phyloP scores from a whole-genome alignment of 192 early-diverging fungal species.

The Kappamyces sp. region DNA sequence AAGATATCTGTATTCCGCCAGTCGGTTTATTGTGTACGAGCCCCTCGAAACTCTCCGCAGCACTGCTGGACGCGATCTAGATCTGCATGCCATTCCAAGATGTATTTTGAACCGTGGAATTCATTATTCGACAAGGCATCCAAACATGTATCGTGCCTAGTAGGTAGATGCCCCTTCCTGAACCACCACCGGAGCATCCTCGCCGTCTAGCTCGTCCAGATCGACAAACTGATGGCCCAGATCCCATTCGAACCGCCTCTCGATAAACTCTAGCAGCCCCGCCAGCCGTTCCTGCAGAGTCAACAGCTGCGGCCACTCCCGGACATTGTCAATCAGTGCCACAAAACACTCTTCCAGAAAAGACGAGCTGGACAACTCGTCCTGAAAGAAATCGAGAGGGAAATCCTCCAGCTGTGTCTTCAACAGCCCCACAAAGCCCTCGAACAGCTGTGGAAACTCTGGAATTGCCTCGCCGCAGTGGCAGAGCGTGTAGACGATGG shows the following conservation, averaged over 20 bases:
- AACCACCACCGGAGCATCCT: conserved; percentile 35
- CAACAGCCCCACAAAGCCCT: conserved; percentile 25
- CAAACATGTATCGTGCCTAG: neutral
- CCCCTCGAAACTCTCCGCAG: no score
- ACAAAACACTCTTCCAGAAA: conserved; percentile 50
- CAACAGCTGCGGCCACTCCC: conserved; percentile 2
- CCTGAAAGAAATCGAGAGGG: conserved; percentile 63
- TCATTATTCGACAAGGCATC: neutral
- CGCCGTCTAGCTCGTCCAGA: conserved; percentile 27
- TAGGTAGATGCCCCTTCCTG: conserved; percentile 7
- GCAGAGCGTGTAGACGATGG: conserved; percentile 64
- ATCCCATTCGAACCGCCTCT: conserved; percentile 58
- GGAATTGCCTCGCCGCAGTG: conserved; percentile 55
- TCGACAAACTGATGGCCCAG: conserved; percentile 45
- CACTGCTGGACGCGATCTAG: no score
- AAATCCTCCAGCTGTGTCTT: conserved; percentile 60
- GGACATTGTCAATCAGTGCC: conserved; percentile 35
- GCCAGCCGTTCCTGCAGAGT: conserved; percentile 36
- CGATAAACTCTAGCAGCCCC: conserved; percentile 43
- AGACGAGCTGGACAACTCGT: conserved; percentile 57
- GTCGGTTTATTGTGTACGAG: no score
- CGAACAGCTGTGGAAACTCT: conserved; percentile 1
- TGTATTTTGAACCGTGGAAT: neutral
- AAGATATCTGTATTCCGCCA: no score
- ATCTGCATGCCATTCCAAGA: neutral